These are phyloP conservation scores for Elaeis oleifera DNA, from an alignment of 202 grass and related monocot genomes.

Conservation along the genomic window DNA sequence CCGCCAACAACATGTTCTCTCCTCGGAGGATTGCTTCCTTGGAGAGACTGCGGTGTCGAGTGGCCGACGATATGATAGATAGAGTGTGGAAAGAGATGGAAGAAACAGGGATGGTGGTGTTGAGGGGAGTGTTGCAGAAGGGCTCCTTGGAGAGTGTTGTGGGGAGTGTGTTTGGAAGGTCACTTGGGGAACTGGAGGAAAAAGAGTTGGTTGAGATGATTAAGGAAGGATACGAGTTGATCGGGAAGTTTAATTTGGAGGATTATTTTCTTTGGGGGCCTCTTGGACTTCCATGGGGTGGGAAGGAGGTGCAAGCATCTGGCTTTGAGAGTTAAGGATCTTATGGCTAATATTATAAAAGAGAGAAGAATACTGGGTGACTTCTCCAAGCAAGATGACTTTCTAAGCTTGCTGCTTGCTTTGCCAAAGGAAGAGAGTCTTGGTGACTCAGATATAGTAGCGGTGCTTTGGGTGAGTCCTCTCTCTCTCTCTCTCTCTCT, in stretches of 20 bases:
- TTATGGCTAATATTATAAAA: slow-evolving; percentile 28
- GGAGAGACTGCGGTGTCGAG: neutral
- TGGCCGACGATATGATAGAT: slow-evolving; percentile 1
- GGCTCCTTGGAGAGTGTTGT: slow-evolving; percentile 30
- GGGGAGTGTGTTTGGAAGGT: slow-evolving; percentile 26
- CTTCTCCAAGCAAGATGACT: slow-evolving; percentile 5
- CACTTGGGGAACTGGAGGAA: neutral
- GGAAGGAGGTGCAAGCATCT: slow-evolving; percentile 18
- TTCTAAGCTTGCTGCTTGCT: slow-evolving; percentile 30
- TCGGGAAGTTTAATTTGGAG: slow-evolving; percentile 34
- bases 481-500: neutral
- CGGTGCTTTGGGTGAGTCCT: slow-evolving; percentile 26
- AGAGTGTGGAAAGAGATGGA: neutral
- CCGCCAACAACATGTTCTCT: slow-evolving; percentile 26
- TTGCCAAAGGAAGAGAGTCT: slow-evolving; percentile 24
- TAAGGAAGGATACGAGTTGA: slow-evolving; percentile 33
- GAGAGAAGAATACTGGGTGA: slow-evolving; percentile 16
- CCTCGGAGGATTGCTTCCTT: slow-evolving; percentile 17
- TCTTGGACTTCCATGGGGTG: slow-evolving; percentile 29
- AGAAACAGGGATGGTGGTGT: slow-evolving; percentile 3
- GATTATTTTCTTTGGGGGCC: slow-evolving; percentile 22
- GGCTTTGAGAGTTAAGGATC: slow-evolving; percentile 21
- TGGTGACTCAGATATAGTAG: slow-evolving; percentile 9
- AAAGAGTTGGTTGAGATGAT: slow-evolving; percentile 23
- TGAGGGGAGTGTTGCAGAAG: slow-evolving; percentile 26